phyloP scores from a whole-genome alignment of 441 rosid species.

The Populus hybrid region DNA sequence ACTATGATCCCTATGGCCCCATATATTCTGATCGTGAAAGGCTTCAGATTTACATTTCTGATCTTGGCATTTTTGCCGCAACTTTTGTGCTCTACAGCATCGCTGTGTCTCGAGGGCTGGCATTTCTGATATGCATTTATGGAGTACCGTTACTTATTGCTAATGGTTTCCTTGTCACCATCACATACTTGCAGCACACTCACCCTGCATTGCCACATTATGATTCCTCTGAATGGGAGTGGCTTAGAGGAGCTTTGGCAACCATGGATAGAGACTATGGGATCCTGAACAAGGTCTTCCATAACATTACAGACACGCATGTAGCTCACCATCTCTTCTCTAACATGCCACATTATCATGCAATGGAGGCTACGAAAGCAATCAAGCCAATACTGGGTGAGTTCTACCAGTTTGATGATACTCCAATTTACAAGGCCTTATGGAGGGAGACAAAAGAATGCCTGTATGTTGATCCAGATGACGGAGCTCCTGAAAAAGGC shows the following conservation, averaged over 20 bases:
- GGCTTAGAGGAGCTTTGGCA: conserved; percentile 71
- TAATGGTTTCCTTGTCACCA: conserved; percentile 54
- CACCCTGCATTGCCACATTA: conserved; percentile 73
- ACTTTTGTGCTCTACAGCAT: conserved; percentile 49
- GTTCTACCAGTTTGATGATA: conserved; percentile 63
- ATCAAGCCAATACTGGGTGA: conserved; percentile 68
- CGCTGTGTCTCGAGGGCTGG: conserved; percentile 42
- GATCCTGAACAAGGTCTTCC: conserved; percentile 65
- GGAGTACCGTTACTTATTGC: conserved; percentile 63
- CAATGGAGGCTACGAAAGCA: conserved; percentile 77
- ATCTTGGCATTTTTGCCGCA: conserved; percentile 54
- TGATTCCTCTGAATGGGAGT: conserved; percentile 72
- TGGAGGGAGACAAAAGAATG: conserved; percentile 83
- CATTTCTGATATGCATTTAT: conserved; percentile 46
- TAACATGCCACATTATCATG: conserved; percentile 74
- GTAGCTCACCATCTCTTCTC: conserved; percentile 74
- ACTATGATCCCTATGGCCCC: conserved; percentile 62
- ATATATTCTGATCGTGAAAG: conserved; percentile 64
- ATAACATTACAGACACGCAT: conserved; percentile 71
- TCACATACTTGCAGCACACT: conserved; percentile 78
- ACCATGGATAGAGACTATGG: conserved; percentile 79
- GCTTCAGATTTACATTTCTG: conserved; percentile 58
- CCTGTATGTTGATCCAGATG: conserved; percentile 66
- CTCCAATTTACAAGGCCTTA: conserved; percentile 53
- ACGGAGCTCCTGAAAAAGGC: conserved; percentile 52